These are phyloP conservation scores for Arctium lappa DNA, from an alignment of 129 eudicot species.

Conservation along the genomic window DNA sequence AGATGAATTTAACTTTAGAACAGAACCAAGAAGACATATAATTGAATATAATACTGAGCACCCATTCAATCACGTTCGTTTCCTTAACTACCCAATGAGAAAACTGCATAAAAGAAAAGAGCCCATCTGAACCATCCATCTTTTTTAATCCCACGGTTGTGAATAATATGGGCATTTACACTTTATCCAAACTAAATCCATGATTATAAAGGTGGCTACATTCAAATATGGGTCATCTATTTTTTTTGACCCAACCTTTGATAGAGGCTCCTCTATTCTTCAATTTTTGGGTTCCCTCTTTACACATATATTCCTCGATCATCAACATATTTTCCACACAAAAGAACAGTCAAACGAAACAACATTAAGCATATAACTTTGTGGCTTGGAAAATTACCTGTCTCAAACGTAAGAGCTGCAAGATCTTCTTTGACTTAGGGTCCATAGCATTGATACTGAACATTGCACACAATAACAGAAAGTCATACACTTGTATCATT, in stretches of 20 bases:
- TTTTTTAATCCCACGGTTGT: neutral
- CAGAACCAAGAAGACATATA: neutral
- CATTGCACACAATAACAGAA: neutral
- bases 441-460: conserved; percentile 75
- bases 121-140: neutral
- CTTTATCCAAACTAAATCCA: neutral
- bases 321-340: neutral
- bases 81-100: neutral
- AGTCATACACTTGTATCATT: neutral
- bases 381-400: conserved; percentile 41
- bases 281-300: neutral
- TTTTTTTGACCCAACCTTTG: neutral
- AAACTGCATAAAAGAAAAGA: neutral
- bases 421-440: conserved; percentile 66
- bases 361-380: neutral
- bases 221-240: neutral
- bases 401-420: conserved; percentile 73
- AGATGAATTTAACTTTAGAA: too few relatives aligned
- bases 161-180: neutral
- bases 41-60: neutral
- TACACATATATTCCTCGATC: neutral
- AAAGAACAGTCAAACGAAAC: neutral
- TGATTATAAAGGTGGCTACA: neutral
- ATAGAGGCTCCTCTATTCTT: too few relatives aligned
- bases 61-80: neutral